Base-by-base conservation (phyloP, 2,329 filamentous ascomycete genomes). In the Fusarium acutatum region DNA sequence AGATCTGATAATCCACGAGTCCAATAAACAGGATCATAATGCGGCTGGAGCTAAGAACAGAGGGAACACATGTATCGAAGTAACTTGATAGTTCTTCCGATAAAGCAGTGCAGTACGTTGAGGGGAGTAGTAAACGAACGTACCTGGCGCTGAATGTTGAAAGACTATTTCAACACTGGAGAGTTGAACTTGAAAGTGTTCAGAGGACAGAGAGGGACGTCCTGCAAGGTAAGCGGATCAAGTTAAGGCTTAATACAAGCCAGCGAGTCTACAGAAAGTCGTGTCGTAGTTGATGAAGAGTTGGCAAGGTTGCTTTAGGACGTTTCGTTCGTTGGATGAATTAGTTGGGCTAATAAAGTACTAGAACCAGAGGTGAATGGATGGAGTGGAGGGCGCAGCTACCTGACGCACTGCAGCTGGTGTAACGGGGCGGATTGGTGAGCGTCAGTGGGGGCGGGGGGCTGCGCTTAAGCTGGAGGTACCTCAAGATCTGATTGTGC, bases 261-360 rank as follows among this genome's bases (percentile, higher is more conserved):
- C 46, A 61, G 47, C 52, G 41, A 60, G 57, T 65, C 47, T 67
- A 66, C 40, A 68, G 44, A 60, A 59, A 64, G 70, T 71, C 70
- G 70, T 73, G 70, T 71, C 62, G 71, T 71, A 72, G 71, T 68
- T 59, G 71, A 74, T 73, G 66, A 71, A 72, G 65, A 50, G 67
- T 71, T 74, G 64, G 44, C 44, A 59, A 38, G 64, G 43, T 67
- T 68, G 46, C 59, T 37, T 49, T 49, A 54, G 69, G 66, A 46
- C 66, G 46, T 72, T 43, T 52, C 47, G 63, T 72, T 68, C 52
- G 63, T 72, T 69, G 54, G 71, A 64, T 53, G 47, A 59, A 56
- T 60, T 60, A 60, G 56, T 35, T 52, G 64, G 57, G 37, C 30
- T 37, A 40, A 35, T 41, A 40, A 56, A 59, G 41, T 50, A 65